Evolutionary conservation across 345 rosid species (phyloP).

Genomic region (Euphorbia peplus): DNA sequence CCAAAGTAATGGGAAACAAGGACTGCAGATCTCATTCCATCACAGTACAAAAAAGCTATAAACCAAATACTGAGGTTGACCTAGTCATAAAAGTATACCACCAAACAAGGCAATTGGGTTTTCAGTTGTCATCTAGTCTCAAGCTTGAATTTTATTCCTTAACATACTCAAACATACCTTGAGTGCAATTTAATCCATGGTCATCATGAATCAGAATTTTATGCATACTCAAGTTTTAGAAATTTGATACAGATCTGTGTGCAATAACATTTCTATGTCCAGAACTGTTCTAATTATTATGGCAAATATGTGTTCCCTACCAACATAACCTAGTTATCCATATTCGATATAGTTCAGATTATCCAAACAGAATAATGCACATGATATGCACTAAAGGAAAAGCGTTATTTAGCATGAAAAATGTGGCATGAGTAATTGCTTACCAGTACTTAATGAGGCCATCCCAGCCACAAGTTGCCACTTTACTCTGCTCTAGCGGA

Average conservation of each 20-base stretch:
- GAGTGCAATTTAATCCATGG: background rate
- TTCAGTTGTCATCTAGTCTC: too few relatives aligned
- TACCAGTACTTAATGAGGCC: slow-evolving; percentile 98
- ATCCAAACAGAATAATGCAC: background rate
- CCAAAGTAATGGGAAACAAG: background rate
- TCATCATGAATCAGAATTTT: too few relatives aligned
- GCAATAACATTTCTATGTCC: background rate
- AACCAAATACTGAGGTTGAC: background rate
- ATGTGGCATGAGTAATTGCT: slow-evolving; percentile 24
- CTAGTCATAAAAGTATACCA: background rate
- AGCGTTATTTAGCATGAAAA: background rate
- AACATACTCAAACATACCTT: too few relatives aligned
- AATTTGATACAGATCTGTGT: too few relatives aligned
- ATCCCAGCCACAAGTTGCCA: slow-evolving; percentile 99
- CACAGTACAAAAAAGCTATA: background rate
- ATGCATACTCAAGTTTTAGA: too few relatives aligned
- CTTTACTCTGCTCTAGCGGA: slow-evolving; percentile 96
- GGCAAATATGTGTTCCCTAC: background rate
- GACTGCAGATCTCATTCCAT: background rate
- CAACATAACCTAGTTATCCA: background rate
- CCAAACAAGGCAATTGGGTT: background rate
- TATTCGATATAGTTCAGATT: background rate
- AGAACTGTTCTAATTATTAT: background rate
- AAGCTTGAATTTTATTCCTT: too few relatives aligned
- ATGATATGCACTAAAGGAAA: background rate